These are phyloP conservation scores for Nissolia schottii DNA, from an alignment of 306 rosid species.

Conservation along the genomic window DNA sequence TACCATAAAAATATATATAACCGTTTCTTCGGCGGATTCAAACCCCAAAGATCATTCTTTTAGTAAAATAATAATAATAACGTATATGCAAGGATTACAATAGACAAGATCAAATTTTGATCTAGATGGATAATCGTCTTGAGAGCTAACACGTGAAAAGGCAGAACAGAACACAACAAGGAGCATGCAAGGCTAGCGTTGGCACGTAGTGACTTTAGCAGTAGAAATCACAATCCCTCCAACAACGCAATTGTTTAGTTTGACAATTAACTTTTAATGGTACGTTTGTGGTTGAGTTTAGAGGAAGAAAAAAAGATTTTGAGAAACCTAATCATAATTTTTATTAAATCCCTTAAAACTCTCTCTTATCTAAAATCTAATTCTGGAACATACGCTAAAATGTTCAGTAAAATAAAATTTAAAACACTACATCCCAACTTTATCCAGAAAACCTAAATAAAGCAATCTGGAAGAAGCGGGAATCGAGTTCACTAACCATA, in stretches of 20 bases:
- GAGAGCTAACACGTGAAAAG: not conserved
- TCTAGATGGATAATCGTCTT: not conserved
- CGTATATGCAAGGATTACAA: not conserved
- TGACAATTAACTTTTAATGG: not conserved
- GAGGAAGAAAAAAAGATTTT: no score
- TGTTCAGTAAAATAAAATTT: not conserved
- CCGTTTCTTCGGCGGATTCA: not conserved
- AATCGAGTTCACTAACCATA: not conserved
- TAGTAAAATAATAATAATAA: not conserved
- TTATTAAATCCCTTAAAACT: no score
- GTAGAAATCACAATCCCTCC: not conserved
- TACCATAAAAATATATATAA: not conserved
- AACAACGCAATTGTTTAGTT: not conserved
- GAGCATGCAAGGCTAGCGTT: not conserved
- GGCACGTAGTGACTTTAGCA: not conserved
- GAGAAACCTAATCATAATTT: no score
- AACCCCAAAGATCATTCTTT: no score
- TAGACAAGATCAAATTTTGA: not conserved
- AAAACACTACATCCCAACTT: not conserved
- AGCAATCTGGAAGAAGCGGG: not conserved
- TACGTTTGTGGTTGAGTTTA: no score
- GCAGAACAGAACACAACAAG: not conserved
- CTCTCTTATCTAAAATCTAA: no score
- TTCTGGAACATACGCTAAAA: no score
- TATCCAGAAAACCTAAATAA: not conserved